phyloP scores from a whole-genome alignment of 2,329 filamentous ascomycete genomes.

The Blumeriella jaapii region DNA sequence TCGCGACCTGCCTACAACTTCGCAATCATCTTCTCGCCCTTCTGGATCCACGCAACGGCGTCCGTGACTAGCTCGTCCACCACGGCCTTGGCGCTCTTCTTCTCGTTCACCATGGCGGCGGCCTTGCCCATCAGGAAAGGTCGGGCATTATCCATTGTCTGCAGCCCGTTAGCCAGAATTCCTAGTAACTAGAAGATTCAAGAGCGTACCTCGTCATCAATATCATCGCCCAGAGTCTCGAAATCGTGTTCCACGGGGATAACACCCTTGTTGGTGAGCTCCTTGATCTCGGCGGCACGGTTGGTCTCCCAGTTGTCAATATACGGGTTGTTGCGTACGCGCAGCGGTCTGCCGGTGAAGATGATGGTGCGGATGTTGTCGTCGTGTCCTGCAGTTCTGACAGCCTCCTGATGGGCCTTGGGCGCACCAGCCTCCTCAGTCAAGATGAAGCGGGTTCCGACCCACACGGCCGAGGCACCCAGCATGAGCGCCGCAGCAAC shows the following conservation, averaged over 20 bases:
- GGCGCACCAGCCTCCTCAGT: conserved; percentile 90
- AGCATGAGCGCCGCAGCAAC: conserved; percentile 87
- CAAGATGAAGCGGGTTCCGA: conserved; percentile 92
- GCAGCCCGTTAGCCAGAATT: conserved; percentile 26
- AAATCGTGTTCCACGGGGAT: conserved; percentile 93
- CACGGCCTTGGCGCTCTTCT: conserved; percentile 80
- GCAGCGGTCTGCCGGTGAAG: conserved; percentile 91
- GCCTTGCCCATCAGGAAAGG: conserved; percentile 96
- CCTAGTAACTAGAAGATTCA: neutral
- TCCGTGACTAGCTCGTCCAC: conserved; percentile 89
- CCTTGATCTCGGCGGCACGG: conserved; percentile 79
- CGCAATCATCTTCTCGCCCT: conserved; percentile 55
- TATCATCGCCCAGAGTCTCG: conserved; percentile 61
- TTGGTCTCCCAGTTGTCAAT: conserved; percentile 96
- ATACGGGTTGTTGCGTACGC: conserved; percentile 87
- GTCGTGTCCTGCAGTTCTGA: conserved; percentile 81
- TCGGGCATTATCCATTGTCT: conserved; percentile 74
- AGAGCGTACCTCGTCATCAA: conserved; percentile 44
- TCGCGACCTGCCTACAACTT: conserved; percentile 43
- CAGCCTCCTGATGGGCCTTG: conserved; percentile 88
- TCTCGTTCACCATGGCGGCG: conserved; percentile 85
- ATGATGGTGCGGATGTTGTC: conserved; percentile 97
- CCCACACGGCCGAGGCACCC: conserved; percentile 86
- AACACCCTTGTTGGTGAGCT: conserved; percentile 76
- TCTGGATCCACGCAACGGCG: conserved; percentile 59